Evolutionary conservation across 768 basidiomycete genomes (phyloP).

Genomic region (Suillus discolor): DNA sequence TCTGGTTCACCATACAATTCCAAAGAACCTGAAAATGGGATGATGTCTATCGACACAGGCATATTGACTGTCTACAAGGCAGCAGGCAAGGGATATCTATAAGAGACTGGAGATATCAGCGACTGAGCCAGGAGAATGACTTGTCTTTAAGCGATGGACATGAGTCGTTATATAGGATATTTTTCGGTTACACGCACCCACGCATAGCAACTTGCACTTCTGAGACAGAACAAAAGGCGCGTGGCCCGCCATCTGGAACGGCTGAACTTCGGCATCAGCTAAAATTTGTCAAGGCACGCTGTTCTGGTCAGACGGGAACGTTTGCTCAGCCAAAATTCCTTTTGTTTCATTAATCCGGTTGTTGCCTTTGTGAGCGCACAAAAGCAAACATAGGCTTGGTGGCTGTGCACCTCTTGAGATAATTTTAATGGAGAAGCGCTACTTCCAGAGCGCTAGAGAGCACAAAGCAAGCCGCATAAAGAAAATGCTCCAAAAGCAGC

Average conservation of each 20-base stretch:
- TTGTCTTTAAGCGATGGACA: not conserved
- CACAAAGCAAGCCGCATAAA: not conserved
- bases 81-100: conserved; percentile 15
- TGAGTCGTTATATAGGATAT: conserved; percentile 29
- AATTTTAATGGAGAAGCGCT: conserved; percentile 21
- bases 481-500: not conserved
- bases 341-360: conserved; percentile 27
- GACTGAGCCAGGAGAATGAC: conserved; percentile 14
- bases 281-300: conserved; percentile 7
- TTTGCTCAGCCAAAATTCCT: conserved; percentile 12
- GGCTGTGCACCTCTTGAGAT: conserved; percentile 12
- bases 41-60: conserved; percentile 67
- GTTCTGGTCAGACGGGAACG: conserved; percentile 1
- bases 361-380: conserved; percentile 33
- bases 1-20: conserved; percentile 75
- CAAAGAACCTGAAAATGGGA: conserved; percentile 56
- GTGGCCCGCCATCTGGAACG: conserved; percentile 14
- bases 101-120: conserved; percentile 17
- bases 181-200: conserved; percentile 26
- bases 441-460: conserved; percentile 1
- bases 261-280: conserved; percentile 10
- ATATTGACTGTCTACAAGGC: conserved; percentile 39
- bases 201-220: not conserved
- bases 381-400: conserved; percentile 18
- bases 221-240: conserved; percentile 35